A percentile compares a stretch with the other conserved stretches of the same genome.
Evolutionary conservation across 306 rosid species (phyloP).

Genomic region (Vigna angularis): DNA sequence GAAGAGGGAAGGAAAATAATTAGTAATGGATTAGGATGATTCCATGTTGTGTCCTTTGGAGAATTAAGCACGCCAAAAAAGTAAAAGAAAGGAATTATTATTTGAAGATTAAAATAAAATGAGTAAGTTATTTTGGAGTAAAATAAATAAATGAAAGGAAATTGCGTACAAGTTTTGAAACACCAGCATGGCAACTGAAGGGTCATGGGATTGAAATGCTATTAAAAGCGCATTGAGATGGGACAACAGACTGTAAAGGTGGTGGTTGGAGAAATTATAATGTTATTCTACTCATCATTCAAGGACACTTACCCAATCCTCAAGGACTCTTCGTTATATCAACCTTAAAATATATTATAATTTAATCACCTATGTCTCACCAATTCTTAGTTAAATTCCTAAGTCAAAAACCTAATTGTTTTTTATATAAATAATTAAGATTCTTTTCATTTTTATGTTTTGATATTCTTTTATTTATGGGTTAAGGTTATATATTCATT

Average conservation of each 20-base stretch:
- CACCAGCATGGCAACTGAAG: neutral
- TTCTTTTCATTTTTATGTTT: too few relatives aligned
- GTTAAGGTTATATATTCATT: too few relatives aligned
- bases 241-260: neutral
- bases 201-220: neutral
- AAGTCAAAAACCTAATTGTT: too few relatives aligned
- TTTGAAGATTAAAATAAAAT: neutral
- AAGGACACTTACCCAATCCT: neutral
- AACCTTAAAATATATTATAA: too few relatives aligned
- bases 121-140: neutral
- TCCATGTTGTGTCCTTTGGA: neutral
- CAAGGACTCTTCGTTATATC: too few relatives aligned
- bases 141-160: too few relatives aligned
- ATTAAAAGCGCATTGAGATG: constrained; percentile 6
- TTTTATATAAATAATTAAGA: too few relatives aligned
- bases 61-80: neutral
- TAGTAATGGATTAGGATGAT: constrained; percentile 8
- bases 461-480: too few relatives aligned
- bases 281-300: neutral
- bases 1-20: neutral
- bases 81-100: neutral
- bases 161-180: too few relatives aligned
- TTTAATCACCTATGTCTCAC: too few relatives aligned
- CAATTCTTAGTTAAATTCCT: too few relatives aligned
- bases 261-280: neutral